Conservation (phyloP, 2,329 filamentous ascomycete genomes). For the Colletotrichum shisoi region DNA sequence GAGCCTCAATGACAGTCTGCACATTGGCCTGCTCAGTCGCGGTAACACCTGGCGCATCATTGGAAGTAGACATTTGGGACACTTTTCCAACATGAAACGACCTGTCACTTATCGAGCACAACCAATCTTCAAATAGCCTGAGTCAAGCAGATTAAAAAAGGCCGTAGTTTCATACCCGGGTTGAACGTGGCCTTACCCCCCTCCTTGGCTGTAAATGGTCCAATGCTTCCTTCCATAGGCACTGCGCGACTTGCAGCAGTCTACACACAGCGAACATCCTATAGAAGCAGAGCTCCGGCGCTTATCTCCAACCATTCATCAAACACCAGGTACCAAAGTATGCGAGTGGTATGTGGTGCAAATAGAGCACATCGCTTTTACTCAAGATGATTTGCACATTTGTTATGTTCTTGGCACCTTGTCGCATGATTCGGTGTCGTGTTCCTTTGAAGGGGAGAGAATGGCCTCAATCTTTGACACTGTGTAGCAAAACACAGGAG, state of each 20-base stretch:
- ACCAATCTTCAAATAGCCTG: neutral
- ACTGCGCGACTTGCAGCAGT: neutral
- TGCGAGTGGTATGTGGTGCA: neutral
- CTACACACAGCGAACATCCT: neutral
- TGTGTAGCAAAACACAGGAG: too few species aligned
- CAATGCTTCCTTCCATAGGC: neutral
- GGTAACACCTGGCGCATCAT: neutral
- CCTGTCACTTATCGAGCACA: too few species aligned
- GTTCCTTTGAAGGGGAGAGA: too few species aligned
- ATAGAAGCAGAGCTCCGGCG: neutral
- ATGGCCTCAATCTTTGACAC: too few species aligned
- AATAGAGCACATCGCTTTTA: neutral
- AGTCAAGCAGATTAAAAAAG: neutral
- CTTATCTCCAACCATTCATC: neutral
- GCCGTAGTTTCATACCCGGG: neutral
- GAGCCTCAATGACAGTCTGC: neutral
- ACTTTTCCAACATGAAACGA: neutral
- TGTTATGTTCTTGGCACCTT: neutral
- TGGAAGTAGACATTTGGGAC: neutral
- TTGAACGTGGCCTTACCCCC: neutral
- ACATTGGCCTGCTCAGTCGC: neutral
- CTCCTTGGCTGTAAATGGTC: neutral
- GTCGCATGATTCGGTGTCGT: too few species aligned
- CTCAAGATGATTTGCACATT: neutral
- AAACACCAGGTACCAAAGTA: neutral